phyloP scores from a whole-genome alignment of 306 rosid genomes.

The Prunus padus region DNA sequence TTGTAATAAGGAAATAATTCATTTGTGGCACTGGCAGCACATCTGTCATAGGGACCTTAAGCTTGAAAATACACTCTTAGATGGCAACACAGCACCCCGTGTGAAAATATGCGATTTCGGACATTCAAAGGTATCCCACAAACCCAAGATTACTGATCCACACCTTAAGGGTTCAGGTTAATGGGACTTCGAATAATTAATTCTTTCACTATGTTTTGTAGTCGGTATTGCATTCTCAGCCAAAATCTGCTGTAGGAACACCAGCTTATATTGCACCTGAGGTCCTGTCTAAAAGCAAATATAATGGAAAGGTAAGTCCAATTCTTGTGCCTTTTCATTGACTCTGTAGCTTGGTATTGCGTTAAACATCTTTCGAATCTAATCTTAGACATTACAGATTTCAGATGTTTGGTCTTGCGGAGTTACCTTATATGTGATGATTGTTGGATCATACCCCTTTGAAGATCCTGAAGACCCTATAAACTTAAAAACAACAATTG shows the following conservation, averaged over 20 bases:
- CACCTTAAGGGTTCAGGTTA: background rate
- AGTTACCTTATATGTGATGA: conserved; percentile 81
- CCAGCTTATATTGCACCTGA: conserved; percentile 93
- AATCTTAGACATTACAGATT: conserved; percentile 40
- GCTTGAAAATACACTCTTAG: conserved; percentile 83
- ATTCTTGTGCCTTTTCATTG: conserved; percentile 24
- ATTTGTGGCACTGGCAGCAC: conserved; percentile 64
- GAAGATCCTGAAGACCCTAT: conserved; percentile 75
- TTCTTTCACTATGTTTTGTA: conserved; percentile 29
- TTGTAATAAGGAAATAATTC: conserved; percentile 16
- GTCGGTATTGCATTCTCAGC: conserved; percentile 79
- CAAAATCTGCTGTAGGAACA: conserved; percentile 83
- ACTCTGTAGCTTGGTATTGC: conserved; percentile 1
- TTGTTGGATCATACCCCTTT: conserved; percentile 78
- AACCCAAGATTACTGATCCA: background rate
- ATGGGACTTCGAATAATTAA: conserved; percentile 23
- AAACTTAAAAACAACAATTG: conserved; percentile 59
- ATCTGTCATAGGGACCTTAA: conserved; percentile 90
- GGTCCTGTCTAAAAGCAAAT: conserved; percentile 63
- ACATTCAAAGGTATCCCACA: conserved; percentile 67
- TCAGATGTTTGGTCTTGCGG: conserved; percentile 98
- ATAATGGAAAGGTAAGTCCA: conserved; percentile 67
- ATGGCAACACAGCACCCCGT: conserved; percentile 73
- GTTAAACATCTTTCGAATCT: background rate
- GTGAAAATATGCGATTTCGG: conserved; percentile 87